Conservation (phyloP, 2,329 filamentous ascomycete species). For the Gnomoniopsis smithogilvyi region DNA sequence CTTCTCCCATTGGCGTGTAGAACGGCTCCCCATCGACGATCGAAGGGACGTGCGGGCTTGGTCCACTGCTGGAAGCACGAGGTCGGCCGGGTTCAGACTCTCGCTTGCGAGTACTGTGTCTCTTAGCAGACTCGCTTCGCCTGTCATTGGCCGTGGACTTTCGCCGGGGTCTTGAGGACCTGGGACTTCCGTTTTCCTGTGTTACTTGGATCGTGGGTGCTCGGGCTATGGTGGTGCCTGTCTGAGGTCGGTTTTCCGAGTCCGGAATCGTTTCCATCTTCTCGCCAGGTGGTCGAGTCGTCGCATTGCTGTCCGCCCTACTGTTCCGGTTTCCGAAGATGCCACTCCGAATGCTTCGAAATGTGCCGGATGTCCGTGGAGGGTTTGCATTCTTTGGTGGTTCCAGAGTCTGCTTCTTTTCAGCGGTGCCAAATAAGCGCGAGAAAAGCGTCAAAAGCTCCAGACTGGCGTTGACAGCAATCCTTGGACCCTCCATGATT, state of each 20-base stretch:
- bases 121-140: slow-evolving; percentile 45
- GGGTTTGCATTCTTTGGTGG: slow-evolving; percentile 45
- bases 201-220: slow-evolving; percentile 77
- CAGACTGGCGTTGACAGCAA: slow-evolving; percentile 83
- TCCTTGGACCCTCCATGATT: slow-evolving; percentile 75
- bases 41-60: slow-evolving; percentile 35
- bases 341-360: slow-evolving; percentile 68
- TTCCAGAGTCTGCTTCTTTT: slow-evolving; percentile 41
- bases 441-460: slow-evolving; percentile 81
- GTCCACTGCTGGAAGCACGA: slow-evolving; percentile 41
- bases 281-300: slow-evolving; percentile 24
- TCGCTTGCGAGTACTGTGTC: slow-evolving; percentile 51
- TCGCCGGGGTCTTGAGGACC: slow-evolving; percentile 32
- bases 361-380: slow-evolving; percentile 69
- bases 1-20: slow-evolving; percentile 46
- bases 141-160: slow-evolving; percentile 35
- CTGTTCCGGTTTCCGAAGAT: slow-evolving; percentile 62
- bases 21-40: slow-evolving; percentile 49
- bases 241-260: slow-evolving; percentile 32
- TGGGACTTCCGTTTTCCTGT: slow-evolving; percentile 51
- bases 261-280: slow-evolving; percentile 27
- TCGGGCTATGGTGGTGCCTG: slow-evolving; percentile 38
- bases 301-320: slow-evolving; percentile 35
- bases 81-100: slow-evolving; percentile 47
- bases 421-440: slow-evolving; percentile 65